phyloP scores from a whole-genome alignment of 768 basidiomycete genomes.

The Tylopilus rubrobrunneus region DNA sequence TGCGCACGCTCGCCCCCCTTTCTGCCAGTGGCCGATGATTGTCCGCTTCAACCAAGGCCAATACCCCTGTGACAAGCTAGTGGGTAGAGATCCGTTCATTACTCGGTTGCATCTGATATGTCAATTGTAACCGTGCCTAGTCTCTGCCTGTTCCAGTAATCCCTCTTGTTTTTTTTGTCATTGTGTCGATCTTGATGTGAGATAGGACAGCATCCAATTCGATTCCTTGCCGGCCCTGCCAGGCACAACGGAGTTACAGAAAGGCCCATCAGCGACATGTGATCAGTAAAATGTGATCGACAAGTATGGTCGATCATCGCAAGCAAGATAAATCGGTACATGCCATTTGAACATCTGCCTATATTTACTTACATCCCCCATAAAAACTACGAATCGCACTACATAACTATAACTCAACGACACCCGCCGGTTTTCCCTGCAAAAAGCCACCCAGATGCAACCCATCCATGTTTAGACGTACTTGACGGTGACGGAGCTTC shows the following conservation, averaged over 20 bases:
- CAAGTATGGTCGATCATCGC: no score
- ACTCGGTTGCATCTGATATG: neutral
- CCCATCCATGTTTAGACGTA: conserved; percentile 4
- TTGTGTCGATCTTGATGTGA: neutral
- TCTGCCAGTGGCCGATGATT: no score
- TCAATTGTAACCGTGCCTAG: conserved; percentile 5
- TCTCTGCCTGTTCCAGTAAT: neutral
- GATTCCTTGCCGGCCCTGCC: no score
- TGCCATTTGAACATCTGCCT: neutral
- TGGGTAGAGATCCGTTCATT: conserved; percentile 9
- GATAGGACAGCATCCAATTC: neutral
- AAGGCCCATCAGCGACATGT: neutral
- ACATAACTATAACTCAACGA: neutral
- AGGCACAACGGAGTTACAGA: no score
- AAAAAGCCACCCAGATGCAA: neutral
- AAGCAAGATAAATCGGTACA: no score
- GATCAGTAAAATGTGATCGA: no score
- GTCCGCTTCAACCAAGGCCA: conserved; percentile 68
- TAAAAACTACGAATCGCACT: neutral
- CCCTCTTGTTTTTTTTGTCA: conserved; percentile 1
- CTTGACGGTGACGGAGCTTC: neutral
- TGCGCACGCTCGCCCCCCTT: no score
- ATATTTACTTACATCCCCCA: neutral
- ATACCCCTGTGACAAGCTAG: conserved; percentile 3
- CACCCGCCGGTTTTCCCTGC: neutral